Evolutionary conservation across 2,329 filamentous ascomycete species (phyloP), one percentile per base, ranked within the genome.

Genomic region (Zalaria obscura): DNA sequence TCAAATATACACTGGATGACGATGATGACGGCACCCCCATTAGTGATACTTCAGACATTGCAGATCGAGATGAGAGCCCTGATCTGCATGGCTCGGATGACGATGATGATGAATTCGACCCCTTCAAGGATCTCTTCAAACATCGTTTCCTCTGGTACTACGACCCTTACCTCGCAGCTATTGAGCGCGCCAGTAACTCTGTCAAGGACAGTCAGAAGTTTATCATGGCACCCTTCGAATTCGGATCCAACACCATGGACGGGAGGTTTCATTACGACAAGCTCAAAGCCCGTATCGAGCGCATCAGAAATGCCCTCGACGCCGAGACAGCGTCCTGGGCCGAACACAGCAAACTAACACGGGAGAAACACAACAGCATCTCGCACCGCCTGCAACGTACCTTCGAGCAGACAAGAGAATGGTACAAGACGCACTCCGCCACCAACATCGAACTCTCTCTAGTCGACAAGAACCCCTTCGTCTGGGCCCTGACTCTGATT

Each of bases 81-180:
- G 18, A 18, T 18, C 18, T 18, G 18, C 18, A 18, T 18, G 18
- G 18, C 18, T 18, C 18, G 18, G 18, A 18, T 18, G 18, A 18
- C n/a, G 29, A 75, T 9, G 76, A 81, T 34, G 57, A 75, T 1
- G 70, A 75, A 0, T 93, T 86, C 59, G 83, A 93, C 50, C 85
- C 87, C 0, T 96, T 96, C 65, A 80, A 78, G 50, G 89, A 96
- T 54, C 68, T 94, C 4, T 84, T 82, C 69, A 96, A 96, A 62
- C 78, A 83, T 32, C 78, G 88, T 1, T 95, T 96, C 56, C 67
- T 96, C 9, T 96, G 91, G 91, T 96, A 96, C 63, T 93, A 84
- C 59, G 83, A 93, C 50, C 83, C 83, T 3, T 96, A 96, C 55
- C 66, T 91, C 25, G 66, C 72, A 3, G 73, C 80, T 1, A 78